Evolutionary conservation across 495 filamentous ascomycete species (phyloP), one percentile per base, ranked within the genome.

Genomic region (Clohesyomyces aquaticus): DNA sequence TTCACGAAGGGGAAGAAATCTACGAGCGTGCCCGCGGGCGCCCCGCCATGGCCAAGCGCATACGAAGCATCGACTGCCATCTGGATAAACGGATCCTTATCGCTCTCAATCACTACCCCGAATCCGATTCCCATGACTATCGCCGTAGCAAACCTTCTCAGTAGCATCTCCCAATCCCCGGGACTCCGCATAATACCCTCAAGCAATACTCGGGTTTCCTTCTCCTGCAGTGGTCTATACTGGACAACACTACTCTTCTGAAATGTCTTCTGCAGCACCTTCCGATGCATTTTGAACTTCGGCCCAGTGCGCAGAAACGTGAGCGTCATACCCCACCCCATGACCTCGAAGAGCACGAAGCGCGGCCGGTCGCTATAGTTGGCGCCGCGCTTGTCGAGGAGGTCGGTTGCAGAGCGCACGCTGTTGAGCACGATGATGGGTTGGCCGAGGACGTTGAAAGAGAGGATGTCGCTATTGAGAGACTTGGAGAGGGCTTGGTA

Each of bases 271-370:
- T 81, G 77, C 2, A 82, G 66, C 4, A 78, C 64, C 9, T 73
- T 74, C 1, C 80, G 76, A 52, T 83, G 79, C 8, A 80, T 65
- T 9, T 74, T 74, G 54, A 78, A 80, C 22, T 76, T 75, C 0
- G 78, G 75, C 0, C 78, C 77, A 73, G 77, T 81, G 41, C 71
- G 75, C 65, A 80, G 80, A 19, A 52, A 52, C 18, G 80, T 81
- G 42, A 83, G 48, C 12, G 58, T 61, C 35, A 52, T 43, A 16
- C 46, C 27, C 58, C 58, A 61, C 10, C 58, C 58, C 47, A 61
- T 52, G 26, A 47, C 55, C 52, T 82, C 80, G 54, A 80, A 81
- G 53, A 82, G 71, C 46, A 83, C 75, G 59, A 80, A 80, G 29
- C 74, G 71, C 0, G 78, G 78, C 12, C 78, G 69, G 63, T 80